Conservation (phyloP, 2,329 filamentous ascomycete genomes). For the Trichoderma sp. region DNA sequence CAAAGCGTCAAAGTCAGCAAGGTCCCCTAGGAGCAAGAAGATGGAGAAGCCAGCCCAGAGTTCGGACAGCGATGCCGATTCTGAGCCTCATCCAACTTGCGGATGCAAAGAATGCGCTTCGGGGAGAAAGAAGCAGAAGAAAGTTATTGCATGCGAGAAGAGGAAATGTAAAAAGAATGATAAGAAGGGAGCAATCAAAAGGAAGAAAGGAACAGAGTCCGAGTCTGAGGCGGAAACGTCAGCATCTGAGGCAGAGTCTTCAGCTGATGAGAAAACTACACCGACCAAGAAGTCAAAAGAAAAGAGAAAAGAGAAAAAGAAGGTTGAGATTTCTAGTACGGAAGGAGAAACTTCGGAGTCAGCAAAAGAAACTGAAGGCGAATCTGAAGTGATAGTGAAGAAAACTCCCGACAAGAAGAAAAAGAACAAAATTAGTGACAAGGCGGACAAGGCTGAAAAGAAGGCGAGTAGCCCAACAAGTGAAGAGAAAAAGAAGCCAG, state of each 20-base stretch:
- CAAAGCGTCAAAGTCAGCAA: constrained; percentile 19
- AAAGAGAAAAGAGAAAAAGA: constrained; percentile 16
- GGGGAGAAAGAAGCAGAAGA: constrained; percentile 14
- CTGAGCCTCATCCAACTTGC: constrained; percentile 36
- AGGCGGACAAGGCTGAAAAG: not conserved
- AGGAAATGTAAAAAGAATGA: constrained; percentile 26
- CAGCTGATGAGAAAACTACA: not conserved
- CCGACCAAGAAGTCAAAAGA: constrained; percentile 8
- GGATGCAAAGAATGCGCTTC: constrained; percentile 28
- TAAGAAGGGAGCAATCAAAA: constrained; percentile 25
- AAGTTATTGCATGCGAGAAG: constrained; percentile 6
- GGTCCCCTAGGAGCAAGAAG: constrained; percentile 24
- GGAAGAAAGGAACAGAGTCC: constrained; percentile 8
- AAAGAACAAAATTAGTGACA: constrained; percentile 13
- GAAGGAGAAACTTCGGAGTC: constrained; percentile 19
- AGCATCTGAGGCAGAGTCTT: constrained; percentile 25
- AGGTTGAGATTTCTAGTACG: not conserved
- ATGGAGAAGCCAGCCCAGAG: constrained; percentile 21
- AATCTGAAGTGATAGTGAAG: not conserved
- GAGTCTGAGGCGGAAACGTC: constrained; percentile 19
- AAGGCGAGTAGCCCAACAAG: not conserved
- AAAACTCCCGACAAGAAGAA: constrained; percentile 6
- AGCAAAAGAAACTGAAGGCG: constrained; percentile 12
- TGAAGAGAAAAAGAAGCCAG: not conserved
- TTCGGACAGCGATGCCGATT: constrained; percentile 29